Evolutionary conservation across 805 yeast genomes (phyloP).

Genomic region (Wickerhamiella parazyma): DNA sequence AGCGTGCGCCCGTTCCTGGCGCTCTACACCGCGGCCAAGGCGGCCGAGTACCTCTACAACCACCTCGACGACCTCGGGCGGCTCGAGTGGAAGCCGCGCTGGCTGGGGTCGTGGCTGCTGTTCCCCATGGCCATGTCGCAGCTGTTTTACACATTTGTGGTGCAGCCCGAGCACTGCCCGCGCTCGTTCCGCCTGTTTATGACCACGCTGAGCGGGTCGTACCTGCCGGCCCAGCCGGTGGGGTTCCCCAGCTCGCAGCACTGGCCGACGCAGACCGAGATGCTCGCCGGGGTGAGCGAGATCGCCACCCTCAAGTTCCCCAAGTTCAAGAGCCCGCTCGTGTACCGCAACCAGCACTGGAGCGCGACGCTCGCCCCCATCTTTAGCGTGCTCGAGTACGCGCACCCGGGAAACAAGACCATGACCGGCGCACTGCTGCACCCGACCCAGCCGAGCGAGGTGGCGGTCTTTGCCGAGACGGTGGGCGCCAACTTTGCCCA

Average conservation of each 20-base stretch:
- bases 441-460: constrained; percentile 21
- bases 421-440: constrained; percentile 25
- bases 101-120: constrained; percentile 29
- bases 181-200: constrained; percentile 22
- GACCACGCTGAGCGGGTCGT: constrained; percentile 22
- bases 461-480: constrained; percentile 18
- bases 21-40: constrained; percentile 24
- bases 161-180: constrained; percentile 27
- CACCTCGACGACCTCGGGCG: constrained; percentile 25
- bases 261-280: constrained; percentile 25
- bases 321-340: constrained; percentile 21
- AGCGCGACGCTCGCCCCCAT: constrained; percentile 15
- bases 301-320: constrained; percentile 25
- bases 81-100: constrained; percentile 24
- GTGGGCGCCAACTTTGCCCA: constrained; percentile 18
- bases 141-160: constrained; percentile 26
- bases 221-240: constrained; percentile 22
- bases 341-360: constrained; percentile 17
- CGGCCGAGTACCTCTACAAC: constrained; percentile 27
- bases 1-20: constrained; percentile 20
- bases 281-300: constrained; percentile 23
- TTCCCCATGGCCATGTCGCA: constrained; percentile 31
- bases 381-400: constrained; percentile 20
- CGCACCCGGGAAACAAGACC: constrained; percentile 25
- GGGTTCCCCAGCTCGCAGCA: constrained; percentile 21